Percentiles rank a stretch among this genome's conserved stretches.
Conservation (phyloP, 768 basidiomycete genomes). For the button mushroom (Agaricus bisporus) region DNA sequence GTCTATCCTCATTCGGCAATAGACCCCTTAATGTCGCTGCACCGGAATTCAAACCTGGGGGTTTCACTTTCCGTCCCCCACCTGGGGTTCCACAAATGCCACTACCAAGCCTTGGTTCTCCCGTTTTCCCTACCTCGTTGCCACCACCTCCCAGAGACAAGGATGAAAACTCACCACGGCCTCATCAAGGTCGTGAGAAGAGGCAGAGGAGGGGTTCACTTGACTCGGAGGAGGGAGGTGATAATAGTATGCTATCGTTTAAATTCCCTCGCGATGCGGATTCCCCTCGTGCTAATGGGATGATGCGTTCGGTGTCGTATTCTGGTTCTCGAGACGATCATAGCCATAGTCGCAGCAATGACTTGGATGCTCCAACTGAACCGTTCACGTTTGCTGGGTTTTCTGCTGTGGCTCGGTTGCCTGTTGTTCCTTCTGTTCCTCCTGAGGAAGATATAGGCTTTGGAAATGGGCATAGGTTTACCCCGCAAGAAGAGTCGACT, state of each 20-base stretch:
- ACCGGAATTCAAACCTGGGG: conserved; percentile 72
- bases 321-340: conserved; percentile 14
- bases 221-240: conserved; percentile 43
- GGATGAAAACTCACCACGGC: conserved; percentile 36
- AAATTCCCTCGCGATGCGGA: conserved; percentile 58
- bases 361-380: conserved; percentile 41
- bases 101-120: conserved; percentile 4
- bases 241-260: conserved; percentile 63
- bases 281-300: conserved; percentile 35
- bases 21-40: conserved; percentile 77
- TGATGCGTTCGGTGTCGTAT: conserved; percentile 32
- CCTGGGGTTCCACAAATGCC: conserved; percentile 58
- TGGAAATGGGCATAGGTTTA: not conserved
- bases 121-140: conserved; percentile 23
- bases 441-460: conserved; percentile 1
- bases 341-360: conserved; percentile 4
- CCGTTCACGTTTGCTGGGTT: conserved; percentile 71
- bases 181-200: conserved; percentile 75
- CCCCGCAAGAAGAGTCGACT: conserved; percentile 12
- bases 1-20: conserved; percentile 41
- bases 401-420: conserved; percentile 32
- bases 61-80: conserved; percentile 75
- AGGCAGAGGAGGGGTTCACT: conserved; percentile 56
- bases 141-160: conserved; percentile 17
- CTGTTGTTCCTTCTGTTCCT: conserved; percentile 20